Evolutionary conservation across 129 eudicot genomes (phyloP).

Genomic region (Escallonia rubra): DNA sequence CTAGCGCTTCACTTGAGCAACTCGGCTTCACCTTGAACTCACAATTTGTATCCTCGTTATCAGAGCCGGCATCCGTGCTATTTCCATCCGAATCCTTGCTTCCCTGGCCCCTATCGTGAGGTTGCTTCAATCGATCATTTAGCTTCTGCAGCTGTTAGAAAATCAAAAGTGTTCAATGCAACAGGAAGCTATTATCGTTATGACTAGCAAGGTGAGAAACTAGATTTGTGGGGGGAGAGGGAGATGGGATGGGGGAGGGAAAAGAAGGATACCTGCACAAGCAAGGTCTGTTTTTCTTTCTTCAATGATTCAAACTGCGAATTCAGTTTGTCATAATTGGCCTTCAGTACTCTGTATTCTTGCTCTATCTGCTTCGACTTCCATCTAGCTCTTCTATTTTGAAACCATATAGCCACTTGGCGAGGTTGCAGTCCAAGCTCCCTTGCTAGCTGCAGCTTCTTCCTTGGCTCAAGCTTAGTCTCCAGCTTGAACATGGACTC

Average conservation of each 20-base stretch:
- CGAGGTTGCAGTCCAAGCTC: slow-evolving; percentile 66
- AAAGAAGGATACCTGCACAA: slow-evolving; percentile 30
- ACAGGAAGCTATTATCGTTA: neutral
- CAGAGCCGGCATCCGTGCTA: slow-evolving; percentile 19
- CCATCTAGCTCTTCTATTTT: slow-evolving; percentile 76
- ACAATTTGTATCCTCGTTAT: slow-evolving; percentile 18
- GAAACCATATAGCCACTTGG: slow-evolving; percentile 82
- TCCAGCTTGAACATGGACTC: slow-evolving; percentile 57
- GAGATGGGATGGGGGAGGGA: neutral
- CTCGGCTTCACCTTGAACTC: slow-evolving; percentile 17
- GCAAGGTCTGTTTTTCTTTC: slow-evolving; percentile 51
- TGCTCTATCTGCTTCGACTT: slow-evolving; percentile 65
- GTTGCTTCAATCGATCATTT: slow-evolving; percentile 21
- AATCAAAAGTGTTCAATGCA: neutral
- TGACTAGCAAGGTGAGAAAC: neutral
- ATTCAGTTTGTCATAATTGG: slow-evolving; percentile 38
- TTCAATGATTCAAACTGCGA: slow-evolving; percentile 38
- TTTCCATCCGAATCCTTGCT: slow-evolving; percentile 24
- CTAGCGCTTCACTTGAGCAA: slow-evolving; percentile 24
- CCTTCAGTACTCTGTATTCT: slow-evolving; percentile 47
- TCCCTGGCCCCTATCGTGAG: slow-evolving; percentile 1
- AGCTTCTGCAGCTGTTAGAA: slow-evolving; percentile 41
- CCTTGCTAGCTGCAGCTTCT: slow-evolving; percentile 60
- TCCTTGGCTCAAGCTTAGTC: slow-evolving; percentile 66
- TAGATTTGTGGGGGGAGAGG: neutral